A percentile compares a stretch with the other conserved stretches of the same genome.
These are phyloP conservation scores for Globisporangium middletonii DNA, from an alignment of 352 stramenopile species.

Conservation along the genomic window DNA sequence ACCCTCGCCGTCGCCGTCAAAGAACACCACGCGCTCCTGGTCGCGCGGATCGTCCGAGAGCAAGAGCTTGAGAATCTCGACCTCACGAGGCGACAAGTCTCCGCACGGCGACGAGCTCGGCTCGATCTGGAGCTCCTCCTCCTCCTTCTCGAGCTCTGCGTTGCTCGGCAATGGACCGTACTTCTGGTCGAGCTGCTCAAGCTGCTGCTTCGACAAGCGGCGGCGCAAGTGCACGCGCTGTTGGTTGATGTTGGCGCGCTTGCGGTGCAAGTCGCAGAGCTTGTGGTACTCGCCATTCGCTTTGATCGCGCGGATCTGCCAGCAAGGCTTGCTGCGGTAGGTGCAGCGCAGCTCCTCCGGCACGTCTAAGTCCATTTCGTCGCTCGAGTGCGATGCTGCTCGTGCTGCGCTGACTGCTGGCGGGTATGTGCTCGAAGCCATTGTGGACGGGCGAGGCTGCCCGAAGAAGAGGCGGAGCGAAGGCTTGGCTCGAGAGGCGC, in stretches of 20 bases:
- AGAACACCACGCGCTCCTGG: not conserved
- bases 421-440: not conserved
- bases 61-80: constrained; percentile 11
- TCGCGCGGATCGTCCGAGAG: constrained; percentile 10
- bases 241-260: constrained; percentile 21
- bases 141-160: not conserved
- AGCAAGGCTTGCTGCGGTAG: constrained; percentile 53
- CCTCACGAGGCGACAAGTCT: constrained; percentile 6
- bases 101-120: constrained; percentile 11
- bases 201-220: constrained; percentile 10
- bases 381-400: not conserved
- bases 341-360: constrained; percentile 5
- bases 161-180: constrained; percentile 9
- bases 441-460: not conserved
- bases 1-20: constrained; percentile 1
- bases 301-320: constrained; percentile 32
- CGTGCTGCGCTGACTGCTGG: not conserved
- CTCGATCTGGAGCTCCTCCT: constrained; percentile 8
- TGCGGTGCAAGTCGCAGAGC: constrained; percentile 21
- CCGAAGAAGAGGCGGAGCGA: not conserved
- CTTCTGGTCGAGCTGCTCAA: constrained; percentile 14
- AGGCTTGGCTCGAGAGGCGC: not conserved
- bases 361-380: not conserved
- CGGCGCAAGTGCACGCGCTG: constrained; percentile 13
- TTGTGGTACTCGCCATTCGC: constrained; percentile 22